phyloP scores from a whole-genome alignment of 2,329 filamentous ascomycete species.

The Colletotrichum sojae region DNA sequence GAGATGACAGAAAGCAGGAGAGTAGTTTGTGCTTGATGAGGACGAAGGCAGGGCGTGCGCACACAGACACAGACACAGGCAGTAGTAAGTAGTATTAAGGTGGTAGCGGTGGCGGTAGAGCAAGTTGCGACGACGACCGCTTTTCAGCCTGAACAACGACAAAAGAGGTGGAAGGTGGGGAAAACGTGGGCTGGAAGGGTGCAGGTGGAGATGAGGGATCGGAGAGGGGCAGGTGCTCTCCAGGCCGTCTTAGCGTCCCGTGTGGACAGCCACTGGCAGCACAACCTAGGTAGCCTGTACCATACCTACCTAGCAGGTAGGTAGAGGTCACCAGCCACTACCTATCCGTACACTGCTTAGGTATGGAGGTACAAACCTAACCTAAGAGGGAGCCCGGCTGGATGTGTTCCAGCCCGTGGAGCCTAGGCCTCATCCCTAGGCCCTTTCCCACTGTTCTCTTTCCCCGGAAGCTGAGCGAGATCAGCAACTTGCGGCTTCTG shows the following conservation, averaged over 20 bases:
- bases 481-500: no score
- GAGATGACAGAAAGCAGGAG: background rate
- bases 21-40: background rate
- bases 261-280: background rate
- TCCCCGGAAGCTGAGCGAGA: no score
- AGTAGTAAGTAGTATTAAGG: background rate
- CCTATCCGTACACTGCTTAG: no score
- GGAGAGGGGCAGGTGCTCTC: constrained; percentile 29
- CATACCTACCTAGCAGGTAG: no score
- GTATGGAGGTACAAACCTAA: no score
- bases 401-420: background rate
- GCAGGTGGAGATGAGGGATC: constrained; percentile 15
- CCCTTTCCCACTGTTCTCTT: no score
- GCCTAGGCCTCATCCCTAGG: background rate
- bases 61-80: background rate
- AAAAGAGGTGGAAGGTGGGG: constrained; percentile 14
- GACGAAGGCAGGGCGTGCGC: constrained; percentile 15
- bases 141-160: constrained; percentile 11
- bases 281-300: background rate
- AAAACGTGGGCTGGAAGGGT: constrained; percentile 3
- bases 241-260: constrained; percentile 15
- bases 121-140: constrained; percentile 7
- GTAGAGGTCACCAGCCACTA: no score
- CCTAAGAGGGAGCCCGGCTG: no score
- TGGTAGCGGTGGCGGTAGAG: constrained; percentile 25